Base-by-base conservation (phyloP, 331 rosid species). In the Malus hybrid region DNA sequence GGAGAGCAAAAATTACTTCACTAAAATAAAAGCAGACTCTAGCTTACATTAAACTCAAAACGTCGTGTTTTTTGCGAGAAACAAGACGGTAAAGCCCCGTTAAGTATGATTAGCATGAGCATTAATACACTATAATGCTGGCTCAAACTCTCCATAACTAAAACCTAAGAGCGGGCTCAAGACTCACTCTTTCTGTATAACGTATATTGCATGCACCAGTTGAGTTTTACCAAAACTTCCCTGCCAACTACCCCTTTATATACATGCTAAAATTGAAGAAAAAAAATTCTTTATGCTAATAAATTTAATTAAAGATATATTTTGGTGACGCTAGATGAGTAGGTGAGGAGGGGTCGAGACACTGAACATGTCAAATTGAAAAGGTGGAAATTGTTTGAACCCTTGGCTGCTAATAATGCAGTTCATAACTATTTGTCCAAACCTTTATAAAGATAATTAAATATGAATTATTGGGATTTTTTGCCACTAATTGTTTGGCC, bases 41-140 rank as follows among this genome's bases (percentile, higher is more conserved):
- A 73, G 70, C 89, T 82, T 84, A 88, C 96, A 74, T 79, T 83
- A 70, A 88, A 88, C 15, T 73, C 68, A 76, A 86, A 86, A 6
- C 44, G 76, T 29, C 29, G 71, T 5, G 85, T 86, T 72, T 73
- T 60, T 50, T 84, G 34, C 7, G 84, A 71, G 44, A 84, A 77
- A 58, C 48, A 74, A 77, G 71, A 74, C 19, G 76, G 80, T 63
- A 79, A 60, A 29, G 57, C 32, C 68, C 80, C 62, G 24, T 68
- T 69, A 26, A 84, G 14, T 20, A 84, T 57, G 65, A 81, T 28
- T 28, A 80, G 42, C 6, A 77, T 63, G 29, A 75, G 24, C 57
- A 78, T 34, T 34, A 56, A 20, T 13, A 39, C 46, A 39, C 75
- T 33, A 66, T 24, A 48, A 65, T 61, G 76, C 63, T 50, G 76